These are phyloP conservation scores for Entomortierella beljakovae DNA, from an alignment of 192 early-diverging fungal species.

Conservation along the genomic window DNA sequence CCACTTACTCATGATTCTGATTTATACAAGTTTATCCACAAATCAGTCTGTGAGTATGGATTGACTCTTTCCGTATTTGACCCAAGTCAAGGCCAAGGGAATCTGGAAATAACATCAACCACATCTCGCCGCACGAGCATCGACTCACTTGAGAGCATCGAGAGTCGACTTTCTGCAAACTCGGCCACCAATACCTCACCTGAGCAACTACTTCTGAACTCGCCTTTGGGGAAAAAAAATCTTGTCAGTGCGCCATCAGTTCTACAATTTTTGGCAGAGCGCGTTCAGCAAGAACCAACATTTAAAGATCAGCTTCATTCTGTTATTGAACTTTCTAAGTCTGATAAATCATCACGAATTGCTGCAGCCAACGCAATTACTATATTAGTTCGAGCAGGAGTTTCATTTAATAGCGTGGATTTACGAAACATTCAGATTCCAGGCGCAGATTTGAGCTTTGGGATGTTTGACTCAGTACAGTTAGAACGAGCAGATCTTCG, in stretches of 20 bases:
- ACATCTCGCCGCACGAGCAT: too few species aligned
- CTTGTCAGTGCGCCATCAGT: conserved; percentile 13
- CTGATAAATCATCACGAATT: background rate
- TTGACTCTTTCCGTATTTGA: conserved; percentile 18
- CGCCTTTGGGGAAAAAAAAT: conserved; percentile 4
- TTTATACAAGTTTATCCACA: conserved; percentile 12
- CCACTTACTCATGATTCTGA: conserved; percentile 3
- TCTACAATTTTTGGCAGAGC: conserved; percentile 9
- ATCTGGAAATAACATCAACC: too few species aligned
- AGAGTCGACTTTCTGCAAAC: too few species aligned
- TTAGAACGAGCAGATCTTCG: conserved; percentile 19
- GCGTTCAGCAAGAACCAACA: background rate
- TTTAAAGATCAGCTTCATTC: conserved; percentile 9
- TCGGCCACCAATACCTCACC: too few species aligned
- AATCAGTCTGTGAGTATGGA: conserved; percentile 3
- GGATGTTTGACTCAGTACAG: conserved; percentile 20
- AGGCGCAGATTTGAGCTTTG: conserved; percentile 16
- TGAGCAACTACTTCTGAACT: too few species aligned
- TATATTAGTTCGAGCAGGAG: conserved; percentile 14
- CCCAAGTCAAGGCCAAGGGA: background rate
- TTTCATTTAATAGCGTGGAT: conserved; percentile 3
- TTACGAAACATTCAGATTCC: conserved; percentile 13
- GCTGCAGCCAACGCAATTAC: conserved; percentile 32
- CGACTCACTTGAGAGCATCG: too few species aligned
- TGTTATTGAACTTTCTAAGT: conserved; percentile 1